Conservation (phyloP, 2,329 filamentous ascomycete genomes). For the Cladosporium halotolerans region DNA sequence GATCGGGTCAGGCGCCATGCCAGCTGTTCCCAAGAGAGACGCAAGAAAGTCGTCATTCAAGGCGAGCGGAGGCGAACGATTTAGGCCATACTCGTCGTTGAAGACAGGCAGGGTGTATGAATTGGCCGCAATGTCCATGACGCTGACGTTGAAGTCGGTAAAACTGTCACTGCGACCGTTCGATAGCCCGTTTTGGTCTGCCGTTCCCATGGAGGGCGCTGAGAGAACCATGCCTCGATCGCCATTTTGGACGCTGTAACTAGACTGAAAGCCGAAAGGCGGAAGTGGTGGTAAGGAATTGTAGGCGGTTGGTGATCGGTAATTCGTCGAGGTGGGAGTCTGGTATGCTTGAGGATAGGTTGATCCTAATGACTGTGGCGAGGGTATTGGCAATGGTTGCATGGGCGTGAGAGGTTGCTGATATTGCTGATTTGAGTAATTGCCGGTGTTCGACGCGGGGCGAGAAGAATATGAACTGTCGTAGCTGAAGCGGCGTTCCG, state of each 20-base stretch:
- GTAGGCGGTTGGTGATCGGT: slow-evolving; percentile 19
- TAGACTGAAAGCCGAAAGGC: slow-evolving; percentile 20
- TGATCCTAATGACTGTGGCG: slow-evolving; percentile 14
- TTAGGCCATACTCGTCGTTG: slow-evolving; percentile 66
- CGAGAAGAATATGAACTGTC: slow-evolving; percentile 14
- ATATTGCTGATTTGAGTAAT: background rate
- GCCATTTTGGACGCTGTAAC: slow-evolving; percentile 8
- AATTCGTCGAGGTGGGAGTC: slow-evolving; percentile 14
- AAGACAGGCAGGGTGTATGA: slow-evolving; percentile 76
- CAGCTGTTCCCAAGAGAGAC: slow-evolving; percentile 19
- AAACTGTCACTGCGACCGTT: slow-evolving; percentile 19
- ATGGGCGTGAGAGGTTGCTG: slow-evolving; percentile 17
- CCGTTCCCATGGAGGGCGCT: slow-evolving; percentile 16
- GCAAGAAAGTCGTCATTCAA: slow-evolving; percentile 25
- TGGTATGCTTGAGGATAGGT: slow-evolving; percentile 21
- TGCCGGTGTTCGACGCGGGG: background rate
- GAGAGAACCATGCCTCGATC: slow-evolving; percentile 20
- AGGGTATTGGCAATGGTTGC: slow-evolving; percentile 23
- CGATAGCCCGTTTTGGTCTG: slow-evolving; percentile 17
- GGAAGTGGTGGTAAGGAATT: slow-evolving; percentile 21
- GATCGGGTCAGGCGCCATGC: slow-evolving; percentile 12
- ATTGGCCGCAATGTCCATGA: slow-evolving; percentile 40
- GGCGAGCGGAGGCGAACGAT: slow-evolving; percentile 67
- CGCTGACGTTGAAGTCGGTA: slow-evolving; percentile 21
- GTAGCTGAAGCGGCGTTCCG: slow-evolving; percentile 20